These are phyloP conservation scores for Hymenoscyphus linearis DNA, from an alignment of 2,329 filamentous ascomycete genomes.

Conservation along the genomic window DNA sequence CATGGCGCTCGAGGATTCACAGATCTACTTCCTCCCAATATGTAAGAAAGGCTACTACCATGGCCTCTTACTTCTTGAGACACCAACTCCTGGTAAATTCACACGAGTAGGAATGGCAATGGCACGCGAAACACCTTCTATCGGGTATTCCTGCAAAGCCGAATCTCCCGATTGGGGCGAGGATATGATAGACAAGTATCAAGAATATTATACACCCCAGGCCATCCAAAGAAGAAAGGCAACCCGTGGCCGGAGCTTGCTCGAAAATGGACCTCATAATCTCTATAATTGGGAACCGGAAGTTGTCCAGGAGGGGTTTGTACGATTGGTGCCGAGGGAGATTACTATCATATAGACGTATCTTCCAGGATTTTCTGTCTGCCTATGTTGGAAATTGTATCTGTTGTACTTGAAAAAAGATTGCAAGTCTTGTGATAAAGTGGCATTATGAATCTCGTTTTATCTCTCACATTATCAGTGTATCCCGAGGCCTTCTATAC, in stretches of 20 bases:
- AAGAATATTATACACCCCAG: not conserved
- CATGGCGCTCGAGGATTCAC: no score
- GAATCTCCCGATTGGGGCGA: not conserved
- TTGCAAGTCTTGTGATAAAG: no score
- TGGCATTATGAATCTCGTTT: no score
- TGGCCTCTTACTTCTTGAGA: not conserved
- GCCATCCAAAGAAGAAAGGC: not conserved
- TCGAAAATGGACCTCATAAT: not conserved
- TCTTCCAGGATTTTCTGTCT: no score
- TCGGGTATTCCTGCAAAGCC: not conserved
- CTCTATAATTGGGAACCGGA: not conserved
- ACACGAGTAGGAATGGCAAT: not conserved
- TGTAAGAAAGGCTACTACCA: not conserved
- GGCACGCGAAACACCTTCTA: fast-evolving
- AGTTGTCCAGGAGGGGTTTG: not conserved
- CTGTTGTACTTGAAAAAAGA: no score
- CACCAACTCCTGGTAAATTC: not conserved
- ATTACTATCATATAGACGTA: not conserved
- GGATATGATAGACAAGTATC: not conserved
- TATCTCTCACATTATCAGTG: no score
- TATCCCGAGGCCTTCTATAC: no score
- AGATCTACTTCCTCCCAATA: not conserved
- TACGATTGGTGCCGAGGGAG: not conserved
- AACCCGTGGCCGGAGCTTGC: not conserved
- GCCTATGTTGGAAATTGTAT: no score